Conservation (phyloP, 352 stramenopile species). For the Pythium rishiriense region DNA sequence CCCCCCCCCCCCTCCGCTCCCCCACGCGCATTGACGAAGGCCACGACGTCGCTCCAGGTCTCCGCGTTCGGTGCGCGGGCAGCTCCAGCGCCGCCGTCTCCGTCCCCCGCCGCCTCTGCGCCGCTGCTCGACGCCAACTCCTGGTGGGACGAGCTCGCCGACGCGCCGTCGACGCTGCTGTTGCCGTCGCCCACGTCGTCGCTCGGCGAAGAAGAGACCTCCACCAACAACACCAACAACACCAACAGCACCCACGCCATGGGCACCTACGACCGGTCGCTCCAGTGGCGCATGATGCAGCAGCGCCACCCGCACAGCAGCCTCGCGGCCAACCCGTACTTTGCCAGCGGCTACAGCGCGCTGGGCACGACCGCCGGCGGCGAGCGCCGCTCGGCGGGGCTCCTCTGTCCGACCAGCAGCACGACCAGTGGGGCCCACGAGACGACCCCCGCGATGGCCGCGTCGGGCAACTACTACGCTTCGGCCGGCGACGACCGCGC, state of each 20-base stretch:
- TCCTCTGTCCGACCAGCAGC: slow-evolving; percentile 5
- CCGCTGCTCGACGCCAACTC: neutral
- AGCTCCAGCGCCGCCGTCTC: neutral
- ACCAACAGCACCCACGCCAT: slow-evolving; percentile 23
- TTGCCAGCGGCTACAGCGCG: slow-evolving; percentile 17
- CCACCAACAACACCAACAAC: neutral
- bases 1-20: neutral
- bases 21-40: slow-evolving; percentile 6
- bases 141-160: slow-evolving; percentile 22
- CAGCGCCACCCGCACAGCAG: slow-evolving; percentile 32
- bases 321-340: slow-evolving; percentile 16
- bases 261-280: slow-evolving; percentile 61
- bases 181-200: slow-evolving; percentile 16
- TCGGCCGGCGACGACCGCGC: neutral
- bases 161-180: slow-evolving; percentile 6
- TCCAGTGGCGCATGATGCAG: slow-evolving; percentile 53
- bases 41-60: slow-evolving; percentile 22
- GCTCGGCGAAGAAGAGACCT: neutral
- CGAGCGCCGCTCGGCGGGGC: slow-evolving; percentile 1
- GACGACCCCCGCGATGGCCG: too few relatives aligned
- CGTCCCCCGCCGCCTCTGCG: neutral
- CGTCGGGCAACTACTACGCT: slow-evolving; percentile 1
- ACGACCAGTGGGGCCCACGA: too few relatives aligned
- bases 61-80: slow-evolving; percentile 8
- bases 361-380: slow-evolving; percentile 1